Percentiles rank a stretch among this genome's conserved stretches.
These are phyloP conservation scores for Diaporthe sp. DNA, from an alignment of 2,329 filamentous ascomycete genomes.

Conservation along the genomic window DNA sequence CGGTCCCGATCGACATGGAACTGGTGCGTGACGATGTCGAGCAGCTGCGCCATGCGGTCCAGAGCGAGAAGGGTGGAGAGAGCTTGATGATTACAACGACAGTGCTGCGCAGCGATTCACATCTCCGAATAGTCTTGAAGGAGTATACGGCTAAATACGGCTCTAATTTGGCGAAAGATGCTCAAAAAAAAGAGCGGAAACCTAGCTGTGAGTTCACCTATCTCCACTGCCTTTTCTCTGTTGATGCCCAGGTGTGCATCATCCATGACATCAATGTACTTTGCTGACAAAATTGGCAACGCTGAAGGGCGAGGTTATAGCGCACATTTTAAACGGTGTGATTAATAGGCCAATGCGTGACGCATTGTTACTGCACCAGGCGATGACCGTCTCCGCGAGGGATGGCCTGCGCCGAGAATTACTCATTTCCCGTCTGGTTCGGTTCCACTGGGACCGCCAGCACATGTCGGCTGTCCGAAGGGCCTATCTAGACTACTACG, in stretches of 20 bases:
- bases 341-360: constrained; percentile 96
- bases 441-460: constrained; percentile 90
- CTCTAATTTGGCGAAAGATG: constrained; percentile 87
- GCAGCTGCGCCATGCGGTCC: constrained; percentile 73
- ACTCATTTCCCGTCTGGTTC: constrained; percentile 86
- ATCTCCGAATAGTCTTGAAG: constrained; percentile 82
- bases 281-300: no score
- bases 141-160: constrained; percentile 79
- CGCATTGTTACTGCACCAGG: constrained; percentile 90
- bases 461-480: constrained; percentile 84
- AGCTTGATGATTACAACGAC: constrained; percentile 88
- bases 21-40: constrained; percentile 78
- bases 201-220: constrained; percentile 85
- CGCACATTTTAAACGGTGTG: constrained; percentile 94
- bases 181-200: constrained; percentile 90
- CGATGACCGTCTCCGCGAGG: constrained; percentile 77
- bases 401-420: constrained; percentile 84
- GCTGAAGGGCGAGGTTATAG: constrained; percentile 86
- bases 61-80: constrained; percentile 84
- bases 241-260: background rate
- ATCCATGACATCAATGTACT: no score
- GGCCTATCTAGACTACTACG: constrained; percentile 84
- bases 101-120: constrained; percentile 80
- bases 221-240: no score
- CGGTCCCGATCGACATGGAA: constrained; percentile 65